Evolutionary conservation across 495 filamentous ascomycete species (phyloP).

Genomic region (Neurospora hispaniola): DNA sequence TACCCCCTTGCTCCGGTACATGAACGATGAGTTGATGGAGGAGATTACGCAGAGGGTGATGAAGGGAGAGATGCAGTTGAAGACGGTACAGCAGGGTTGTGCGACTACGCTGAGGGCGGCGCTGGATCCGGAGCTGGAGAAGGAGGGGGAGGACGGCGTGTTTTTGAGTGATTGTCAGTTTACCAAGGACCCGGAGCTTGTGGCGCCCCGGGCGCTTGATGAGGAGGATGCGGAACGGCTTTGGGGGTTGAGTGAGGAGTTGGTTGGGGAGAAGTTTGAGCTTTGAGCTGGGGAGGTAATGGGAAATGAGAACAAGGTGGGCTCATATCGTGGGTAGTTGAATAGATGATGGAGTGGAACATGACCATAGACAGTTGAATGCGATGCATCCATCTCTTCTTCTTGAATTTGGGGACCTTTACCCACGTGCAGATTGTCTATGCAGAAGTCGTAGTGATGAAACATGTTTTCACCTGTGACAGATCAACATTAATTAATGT

Average conservation of each 20-base stretch:
- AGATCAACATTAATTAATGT: background rate
- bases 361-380: background rate
- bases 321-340: background rate
- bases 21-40: conserved; percentile 12
- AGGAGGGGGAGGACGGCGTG: conserved; percentile 25
- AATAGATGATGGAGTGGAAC: background rate
- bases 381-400: background rate
- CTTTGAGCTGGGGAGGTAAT: background rate
- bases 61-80: conserved; percentile 1
- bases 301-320: background rate
- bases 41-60: conserved; percentile 18
- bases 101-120: conserved; percentile 32
- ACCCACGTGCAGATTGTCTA: background rate
- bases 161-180: conserved; percentile 29
- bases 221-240: conserved; percentile 29
- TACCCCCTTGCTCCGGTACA: conserved; percentile 22
- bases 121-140: conserved; percentile 25
- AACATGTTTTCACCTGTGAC: background rate
- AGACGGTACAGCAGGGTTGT: conserved; percentile 33
- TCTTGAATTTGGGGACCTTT: background rate
- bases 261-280: conserved; percentile 31
- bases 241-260: conserved; percentile 34
- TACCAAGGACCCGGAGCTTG: conserved; percentile 16
- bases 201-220: conserved; percentile 35
- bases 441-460: background rate